Percentiles rank a stretch among this genome's conserved stretches.
Conservation (phyloP, 208 protist genomes). For the Crithidia fasciculata region DNA sequence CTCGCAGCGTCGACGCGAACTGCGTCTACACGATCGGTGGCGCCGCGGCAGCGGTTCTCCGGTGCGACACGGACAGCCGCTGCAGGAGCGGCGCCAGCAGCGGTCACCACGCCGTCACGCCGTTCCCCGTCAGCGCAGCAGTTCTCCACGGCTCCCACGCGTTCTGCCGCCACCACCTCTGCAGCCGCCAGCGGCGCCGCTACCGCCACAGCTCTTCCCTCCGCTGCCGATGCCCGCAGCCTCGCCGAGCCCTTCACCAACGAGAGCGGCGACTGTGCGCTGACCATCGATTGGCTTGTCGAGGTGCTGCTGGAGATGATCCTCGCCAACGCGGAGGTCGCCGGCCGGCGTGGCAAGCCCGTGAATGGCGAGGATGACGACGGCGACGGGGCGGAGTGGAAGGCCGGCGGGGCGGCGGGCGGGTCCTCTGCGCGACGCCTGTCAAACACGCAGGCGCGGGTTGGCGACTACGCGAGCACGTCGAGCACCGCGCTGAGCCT, state of each 20-base stretch:
- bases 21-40: too few relatives aligned
- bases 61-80: too few relatives aligned
- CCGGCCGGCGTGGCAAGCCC: too few relatives aligned
- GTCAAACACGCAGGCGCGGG: neutral
- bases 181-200: neutral
- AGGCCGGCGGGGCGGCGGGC: neutral
- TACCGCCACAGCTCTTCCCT: neutral
- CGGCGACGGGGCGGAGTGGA: slow-evolving; percentile 3
- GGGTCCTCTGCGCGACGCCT: neutral
- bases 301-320: slow-evolving; percentile 43
- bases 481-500: neutral
- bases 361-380: neutral
- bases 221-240: slow-evolving; percentile 3
- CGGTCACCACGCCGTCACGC: too few relatives aligned
- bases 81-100: too few relatives aligned
- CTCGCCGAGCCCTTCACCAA: slow-evolving; percentile 22
- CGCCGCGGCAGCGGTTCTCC: too few relatives aligned
- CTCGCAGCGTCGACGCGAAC: too few relatives aligned
- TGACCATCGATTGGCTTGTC: slow-evolving; percentile 74
- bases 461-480: neutral
- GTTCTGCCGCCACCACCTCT: too few relatives aligned
- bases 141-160: too few relatives aligned
- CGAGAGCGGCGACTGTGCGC: slow-evolving; percentile 47
- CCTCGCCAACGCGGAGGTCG: slow-evolving; percentile 15
- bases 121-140: too few relatives aligned